Evolutionary conservation across 257 asterid genomes (phyloP), one percentile per base, ranked within the genome.

Genomic region (Leptodermis oblonga): DNA sequence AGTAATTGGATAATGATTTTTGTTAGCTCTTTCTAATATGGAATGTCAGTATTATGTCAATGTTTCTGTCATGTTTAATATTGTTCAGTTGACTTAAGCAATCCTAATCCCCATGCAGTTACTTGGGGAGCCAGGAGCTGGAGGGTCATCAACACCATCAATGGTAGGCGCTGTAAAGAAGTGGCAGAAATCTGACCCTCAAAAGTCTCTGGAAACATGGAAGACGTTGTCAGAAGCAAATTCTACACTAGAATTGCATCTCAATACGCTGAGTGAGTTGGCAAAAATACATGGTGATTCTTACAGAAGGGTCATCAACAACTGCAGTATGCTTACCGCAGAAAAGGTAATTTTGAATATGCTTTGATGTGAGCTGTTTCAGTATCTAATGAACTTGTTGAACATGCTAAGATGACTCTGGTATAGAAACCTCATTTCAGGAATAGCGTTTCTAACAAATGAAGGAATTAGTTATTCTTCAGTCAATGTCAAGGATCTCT

Each of bases 111-210:
- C 65, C 31, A 45, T 85, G 86, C 84, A 94, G 99, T 71, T 89
- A 78, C 90, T 94, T 69, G 99, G 99, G 81, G 99, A 94, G 82
- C 99, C 97, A 41, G 99, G 99, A 83, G 65, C 80, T 59, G 99
- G 99, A 70, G 99, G 99, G 77, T 94, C 99, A 74, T 94, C 97
- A 51, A 94, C 99, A 1, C 95, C 96, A 4, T 94, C 99, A 36
- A 85, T 94, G 99, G 97, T 94, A 71, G 97, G 99, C 67, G 96
- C 99, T 56, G 97, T 91, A 69, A 94, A 91, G 90, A 91, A 85
- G 82, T 94, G 97, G 99, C 99, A 89, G 78, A 94, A 87, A 62
- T 74, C 93, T 70, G 97, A 94, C 71, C 97, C 97, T 49, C 74
- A 87, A 82, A 85, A 71, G 66, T 81, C 99, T 48, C 69, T 65